These are phyloP conservation scores for Lunularia cruciata DNA, from an alignment of 225 moss, liverwort and hornwort species.

Conservation along the genomic window DNA sequence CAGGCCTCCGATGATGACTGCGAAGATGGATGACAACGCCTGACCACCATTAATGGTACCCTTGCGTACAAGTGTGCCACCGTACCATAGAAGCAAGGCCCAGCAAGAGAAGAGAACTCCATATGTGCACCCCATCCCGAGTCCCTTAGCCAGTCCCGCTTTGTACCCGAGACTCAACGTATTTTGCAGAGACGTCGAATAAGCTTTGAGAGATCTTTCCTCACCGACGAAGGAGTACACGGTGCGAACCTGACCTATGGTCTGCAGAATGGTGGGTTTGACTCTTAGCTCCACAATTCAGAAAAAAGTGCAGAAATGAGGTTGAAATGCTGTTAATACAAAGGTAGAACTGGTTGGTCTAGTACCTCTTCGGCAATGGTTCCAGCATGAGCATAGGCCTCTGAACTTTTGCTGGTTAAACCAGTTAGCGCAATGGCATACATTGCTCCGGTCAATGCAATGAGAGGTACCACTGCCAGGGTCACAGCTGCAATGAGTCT, in stretches of 20 bases:
- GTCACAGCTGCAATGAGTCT: constrained; percentile 84
- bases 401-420: constrained; percentile 51
- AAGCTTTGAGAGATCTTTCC: constrained; percentile 27
- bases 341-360: not conserved
- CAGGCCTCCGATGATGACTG: constrained; percentile 48
- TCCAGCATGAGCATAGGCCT: constrained; percentile 65
- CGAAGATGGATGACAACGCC: constrained; percentile 32
- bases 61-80: constrained; percentile 36
- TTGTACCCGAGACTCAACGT: constrained; percentile 31
- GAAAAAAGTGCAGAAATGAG: too few relatives aligned
- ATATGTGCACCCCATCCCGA: constrained; percentile 42
- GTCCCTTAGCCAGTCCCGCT: constrained; percentile 41
- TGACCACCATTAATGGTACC: constrained; percentile 29
- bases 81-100: constrained; percentile 52
- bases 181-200: constrained; percentile 22
- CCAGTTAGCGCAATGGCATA: constrained; percentile 54
- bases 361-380: constrained; percentile 42
- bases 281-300: constrained; percentile 1
- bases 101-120: constrained; percentile 39
- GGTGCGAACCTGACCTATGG: constrained; percentile 38
- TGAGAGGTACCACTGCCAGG: constrained; percentile 69
- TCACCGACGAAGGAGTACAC: constrained; percentile 51
- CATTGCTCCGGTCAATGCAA: constrained; percentile 59
- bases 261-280: constrained; percentile 30
- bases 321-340: not conserved